These are phyloP conservation scores for Trichoderma sp. DNA, from an alignment of 2,329 filamentous ascomycete genomes.

Conservation along the genomic window DNA sequence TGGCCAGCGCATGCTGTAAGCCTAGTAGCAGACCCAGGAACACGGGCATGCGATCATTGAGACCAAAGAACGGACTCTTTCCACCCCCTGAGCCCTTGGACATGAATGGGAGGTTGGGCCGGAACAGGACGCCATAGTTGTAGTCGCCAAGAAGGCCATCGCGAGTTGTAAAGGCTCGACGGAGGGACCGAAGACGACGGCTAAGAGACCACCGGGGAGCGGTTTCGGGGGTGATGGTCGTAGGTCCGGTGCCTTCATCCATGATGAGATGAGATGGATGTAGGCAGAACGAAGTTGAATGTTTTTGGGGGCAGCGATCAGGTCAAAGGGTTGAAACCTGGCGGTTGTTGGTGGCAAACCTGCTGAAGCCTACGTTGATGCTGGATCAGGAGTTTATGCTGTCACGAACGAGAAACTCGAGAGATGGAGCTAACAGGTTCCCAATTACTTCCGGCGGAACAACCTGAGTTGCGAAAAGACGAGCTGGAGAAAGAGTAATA, in stretches of 20 bases:
- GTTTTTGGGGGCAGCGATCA: background rate
- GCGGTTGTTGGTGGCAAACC: constrained; percentile 28
- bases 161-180: constrained; percentile 50
- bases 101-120: constrained; percentile 78
- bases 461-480: background rate
- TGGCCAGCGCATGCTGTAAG: constrained; percentile 75
- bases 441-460: background rate
- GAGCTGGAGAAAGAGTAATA: background rate
- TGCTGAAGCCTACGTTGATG: constrained; percentile 27
- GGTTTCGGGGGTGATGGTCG: constrained; percentile 45
- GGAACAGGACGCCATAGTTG: constrained; percentile 87
- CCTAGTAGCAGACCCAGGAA: constrained; percentile 71
- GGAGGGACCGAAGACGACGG: constrained; percentile 28
- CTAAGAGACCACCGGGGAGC: constrained; percentile 32
- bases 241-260: constrained; percentile 56
- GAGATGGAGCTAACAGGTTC: background rate
- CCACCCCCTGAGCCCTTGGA: constrained; percentile 38
- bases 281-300: background rate
- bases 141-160: constrained; percentile 81
- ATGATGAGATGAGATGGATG: constrained; percentile 33
- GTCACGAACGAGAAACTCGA: background rate
- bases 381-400: background rate
- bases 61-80: constrained; percentile 78
- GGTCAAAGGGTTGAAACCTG: constrained; percentile 24
- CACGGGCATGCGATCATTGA: constrained; percentile 75